phyloP scores from a whole-genome alignment of 495 filamentous ascomycete species.

The Rhizodiscina lignyota region DNA sequence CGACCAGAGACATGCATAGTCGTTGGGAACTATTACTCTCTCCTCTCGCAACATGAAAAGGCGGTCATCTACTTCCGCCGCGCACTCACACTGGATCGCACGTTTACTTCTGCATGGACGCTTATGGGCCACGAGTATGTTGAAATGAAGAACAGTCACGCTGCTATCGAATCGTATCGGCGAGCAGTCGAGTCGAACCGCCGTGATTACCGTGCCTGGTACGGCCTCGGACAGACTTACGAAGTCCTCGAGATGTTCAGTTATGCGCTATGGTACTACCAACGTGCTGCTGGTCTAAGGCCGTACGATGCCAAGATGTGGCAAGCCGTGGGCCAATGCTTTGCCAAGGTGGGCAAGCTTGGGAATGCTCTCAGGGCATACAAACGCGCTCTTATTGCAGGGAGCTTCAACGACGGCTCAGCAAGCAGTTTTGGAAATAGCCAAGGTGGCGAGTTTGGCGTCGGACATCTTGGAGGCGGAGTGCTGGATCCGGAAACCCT shows the following conservation, averaged over 20 bases:
- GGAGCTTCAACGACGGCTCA: constrained; percentile 42
- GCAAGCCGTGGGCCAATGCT: constrained; percentile 85
- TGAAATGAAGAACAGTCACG: constrained; percentile 97
- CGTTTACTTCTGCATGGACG: constrained; percentile 90
- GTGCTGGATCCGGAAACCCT: constrained; percentile 81
- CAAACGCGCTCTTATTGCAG: constrained; percentile 76
- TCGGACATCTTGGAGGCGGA: constrained; percentile 8
- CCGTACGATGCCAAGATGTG: constrained; percentile 98
- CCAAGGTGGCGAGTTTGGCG: neutral
- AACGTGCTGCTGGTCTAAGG: constrained; percentile 76
- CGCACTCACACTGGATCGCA: constrained; percentile 83
- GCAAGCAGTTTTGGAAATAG: constrained; percentile 15
- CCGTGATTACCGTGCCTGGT: constrained; percentile 96
- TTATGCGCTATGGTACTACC: constrained; percentile 94
- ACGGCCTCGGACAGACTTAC: constrained; percentile 91
- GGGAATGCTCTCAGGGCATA: constrained; percentile 83
- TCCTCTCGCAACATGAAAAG: constrained; percentile 91
- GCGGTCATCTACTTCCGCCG: constrained; percentile 96
- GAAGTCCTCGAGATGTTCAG: constrained; percentile 96
- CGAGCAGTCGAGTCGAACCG: constrained; percentile 93
- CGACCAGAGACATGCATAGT: constrained; percentile 94
- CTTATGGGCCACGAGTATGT: constrained; percentile 99
- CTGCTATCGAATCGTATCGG: constrained; percentile 92
- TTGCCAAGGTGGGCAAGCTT: constrained; percentile 68
- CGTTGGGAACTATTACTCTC: constrained; percentile 90